A percentile compares a stretch with the other conserved stretches of the same genome.
phyloP scores from a whole-genome alignment of 257 asterid species.

The Agastache rugosa region DNA sequence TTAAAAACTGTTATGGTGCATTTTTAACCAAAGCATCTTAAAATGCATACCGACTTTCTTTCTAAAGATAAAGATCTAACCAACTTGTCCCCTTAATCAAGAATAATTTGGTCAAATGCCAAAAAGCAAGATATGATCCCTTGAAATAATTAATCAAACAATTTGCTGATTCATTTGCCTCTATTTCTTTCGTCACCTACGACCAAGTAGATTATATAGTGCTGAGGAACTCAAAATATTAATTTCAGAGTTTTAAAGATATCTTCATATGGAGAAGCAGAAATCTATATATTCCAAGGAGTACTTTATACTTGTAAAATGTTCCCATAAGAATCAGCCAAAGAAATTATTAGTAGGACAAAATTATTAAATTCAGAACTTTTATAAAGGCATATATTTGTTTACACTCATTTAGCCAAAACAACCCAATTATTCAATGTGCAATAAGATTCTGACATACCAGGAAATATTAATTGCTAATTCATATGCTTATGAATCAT shows the following conservation, averaged over 20 bases:
- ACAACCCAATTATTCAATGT: slow-evolving; percentile 4
- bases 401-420: slow-evolving; percentile 13
- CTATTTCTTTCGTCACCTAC: neutral
- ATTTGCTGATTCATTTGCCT: neutral
- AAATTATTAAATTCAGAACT: neutral
- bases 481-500: slow-evolving; percentile 12
- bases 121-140: neutral
- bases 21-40: neutral
- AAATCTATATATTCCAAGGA: neutral
- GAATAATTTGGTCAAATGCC: neutral
- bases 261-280: neutral
- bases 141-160: neutral
- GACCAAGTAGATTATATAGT: neutral
- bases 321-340: neutral
- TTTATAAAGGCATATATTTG: slow-evolving; percentile 23
- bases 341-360: neutral
- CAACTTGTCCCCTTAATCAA: neutral
- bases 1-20: neutral
- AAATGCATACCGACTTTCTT: slow-evolving; percentile 10
- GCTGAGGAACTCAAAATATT: neutral
- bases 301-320: neutral
- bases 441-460: slow-evolving; percentile 2
- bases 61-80: neutral
- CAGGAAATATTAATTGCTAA: slow-evolving; percentile 13
- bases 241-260: neutral